Percentiles rank a stretch among this genome's conserved stretches.
Conservation (phyloP, 495 filamentous ascomycete genomes). For the Aspergillus nanangensis region DNA sequence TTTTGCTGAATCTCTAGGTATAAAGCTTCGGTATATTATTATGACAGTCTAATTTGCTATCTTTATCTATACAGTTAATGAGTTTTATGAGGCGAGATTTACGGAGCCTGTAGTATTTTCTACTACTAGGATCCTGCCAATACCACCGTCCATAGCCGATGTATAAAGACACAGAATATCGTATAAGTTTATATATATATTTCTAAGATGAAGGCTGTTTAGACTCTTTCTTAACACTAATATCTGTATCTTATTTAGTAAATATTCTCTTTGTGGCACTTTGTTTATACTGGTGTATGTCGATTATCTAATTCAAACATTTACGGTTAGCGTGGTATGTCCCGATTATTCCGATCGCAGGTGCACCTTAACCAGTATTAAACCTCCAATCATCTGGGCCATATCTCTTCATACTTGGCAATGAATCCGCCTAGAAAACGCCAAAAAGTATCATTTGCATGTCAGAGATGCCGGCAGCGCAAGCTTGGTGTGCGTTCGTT, state of each 20-base stretch:
- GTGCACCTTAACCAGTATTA: background rate
- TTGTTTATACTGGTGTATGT: too few relatives aligned
- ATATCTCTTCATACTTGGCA: background rate
- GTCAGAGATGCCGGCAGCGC: background rate
- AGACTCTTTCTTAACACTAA: background rate
- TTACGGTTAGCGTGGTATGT: too few relatives aligned
- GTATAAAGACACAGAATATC: background rate
- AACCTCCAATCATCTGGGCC: background rate
- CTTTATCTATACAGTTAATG: background rate
- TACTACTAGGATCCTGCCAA: background rate
- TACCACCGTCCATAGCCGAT: background rate
- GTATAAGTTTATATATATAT: background rate
- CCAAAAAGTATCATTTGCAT: background rate
- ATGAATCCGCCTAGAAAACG: slow-evolving; percentile 1
- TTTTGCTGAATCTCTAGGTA: background rate
- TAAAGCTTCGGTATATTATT: background rate
- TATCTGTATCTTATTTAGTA: background rate
- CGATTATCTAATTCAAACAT: too few relatives aligned
- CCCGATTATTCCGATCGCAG: background rate
- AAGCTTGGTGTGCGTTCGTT: slow-evolving; percentile 1
- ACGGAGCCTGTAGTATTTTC: background rate
- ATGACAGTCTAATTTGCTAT: background rate
- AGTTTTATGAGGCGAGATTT: background rate
- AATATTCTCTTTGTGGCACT: background rate
- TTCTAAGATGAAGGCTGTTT: background rate